Evolutionary conservation across 495 filamentous ascomycete species (phyloP).

Genomic region (Friedmanniomyces endolithicus): DNA sequence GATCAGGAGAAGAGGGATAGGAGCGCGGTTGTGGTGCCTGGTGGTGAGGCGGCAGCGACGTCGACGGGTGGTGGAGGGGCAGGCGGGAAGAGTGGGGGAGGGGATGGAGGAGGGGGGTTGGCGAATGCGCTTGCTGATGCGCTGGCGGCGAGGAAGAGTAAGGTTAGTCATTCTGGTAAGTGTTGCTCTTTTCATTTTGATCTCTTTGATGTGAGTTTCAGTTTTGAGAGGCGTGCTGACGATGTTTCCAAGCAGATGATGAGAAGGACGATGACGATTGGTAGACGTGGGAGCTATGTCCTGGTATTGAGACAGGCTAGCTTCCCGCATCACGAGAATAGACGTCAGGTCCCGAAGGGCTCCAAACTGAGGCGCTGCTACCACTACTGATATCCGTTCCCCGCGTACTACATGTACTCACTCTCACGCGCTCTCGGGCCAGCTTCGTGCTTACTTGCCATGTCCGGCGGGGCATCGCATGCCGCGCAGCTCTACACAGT

Average conservation of each 20-base stretch:
- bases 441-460: no score
- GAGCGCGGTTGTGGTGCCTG: conserved; percentile 58
- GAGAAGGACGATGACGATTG: conserved; percentile 23
- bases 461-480: no score
- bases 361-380: no score
- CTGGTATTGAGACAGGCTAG: no score
- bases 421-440: no score
- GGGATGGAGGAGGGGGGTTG: conserved; percentile 52
- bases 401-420: no score
- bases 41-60: conserved; percentile 23
- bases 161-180: conserved; percentile 85
- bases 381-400: no score
- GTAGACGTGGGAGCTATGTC: background rate
- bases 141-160: conserved; percentile 71
- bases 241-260: conserved; percentile 14
- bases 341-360: no score
- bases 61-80: conserved; percentile 9
- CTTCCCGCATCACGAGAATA: no score
- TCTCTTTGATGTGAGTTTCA: background rate
- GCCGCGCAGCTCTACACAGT: no score
- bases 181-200: conserved; percentile 21
- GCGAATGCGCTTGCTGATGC: conserved; percentile 72
- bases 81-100: conserved; percentile 33
- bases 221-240: background rate
- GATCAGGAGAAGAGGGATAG: conserved; percentile 66